Percentiles rank a stretch among this genome's conserved stretches.
Conservation (phyloP, 2,329 filamentous ascomycete genomes). For the Neonectria sp. region DNA sequence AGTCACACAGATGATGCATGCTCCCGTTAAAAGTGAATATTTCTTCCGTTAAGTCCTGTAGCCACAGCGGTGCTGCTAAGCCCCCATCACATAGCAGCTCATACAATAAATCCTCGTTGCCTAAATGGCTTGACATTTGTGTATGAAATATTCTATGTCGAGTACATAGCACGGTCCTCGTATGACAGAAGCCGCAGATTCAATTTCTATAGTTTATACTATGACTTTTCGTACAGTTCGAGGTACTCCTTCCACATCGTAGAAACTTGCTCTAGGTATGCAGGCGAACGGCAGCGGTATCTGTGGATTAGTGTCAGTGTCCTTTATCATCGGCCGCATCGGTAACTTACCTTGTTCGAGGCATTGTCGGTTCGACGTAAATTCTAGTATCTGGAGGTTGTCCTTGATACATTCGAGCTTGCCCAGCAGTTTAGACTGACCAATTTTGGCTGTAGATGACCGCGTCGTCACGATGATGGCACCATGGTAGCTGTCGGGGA, state of each 20-base stretch:
- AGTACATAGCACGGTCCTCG: slow-evolving; percentile 51
- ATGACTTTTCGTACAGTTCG: slow-evolving; percentile 55
- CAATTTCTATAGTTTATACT: slow-evolving; percentile 52
- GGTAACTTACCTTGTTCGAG: slow-evolving; percentile 45
- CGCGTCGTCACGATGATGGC: slow-evolving; percentile 50
- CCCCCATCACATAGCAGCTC: slow-evolving; percentile 53
- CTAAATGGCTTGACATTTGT: slow-evolving; percentile 55
- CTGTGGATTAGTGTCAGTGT: slow-evolving; percentile 33
- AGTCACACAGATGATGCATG: slow-evolving; percentile 48
- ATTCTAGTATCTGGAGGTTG: slow-evolving; percentile 51
- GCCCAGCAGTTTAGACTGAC: slow-evolving; percentile 49
- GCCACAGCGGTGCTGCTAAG: slow-evolving; percentile 40
- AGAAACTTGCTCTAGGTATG: slow-evolving; percentile 57
- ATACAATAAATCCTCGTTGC: slow-evolving; percentile 61
- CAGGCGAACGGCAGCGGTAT: slow-evolving; percentile 50
- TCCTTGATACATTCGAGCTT: slow-evolving; percentile 52
- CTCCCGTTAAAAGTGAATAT: slow-evolving; percentile 44
- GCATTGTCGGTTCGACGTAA: slow-evolving; percentile 43
- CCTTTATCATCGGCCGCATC: slow-evolving; percentile 10
- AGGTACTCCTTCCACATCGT: slow-evolving; percentile 58
- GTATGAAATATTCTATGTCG: slow-evolving; percentile 58
- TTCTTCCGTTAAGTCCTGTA: slow-evolving; percentile 38
- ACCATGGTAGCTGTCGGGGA: slow-evolving; percentile 50
- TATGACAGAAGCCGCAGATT: slow-evolving; percentile 50
- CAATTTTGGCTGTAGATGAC: slow-evolving; percentile 56